These are phyloP conservation scores for Aspergillus sclerotiicarbonarius DNA, from an alignment of 495 filamentous ascomycete species.

Conservation along the genomic window DNA sequence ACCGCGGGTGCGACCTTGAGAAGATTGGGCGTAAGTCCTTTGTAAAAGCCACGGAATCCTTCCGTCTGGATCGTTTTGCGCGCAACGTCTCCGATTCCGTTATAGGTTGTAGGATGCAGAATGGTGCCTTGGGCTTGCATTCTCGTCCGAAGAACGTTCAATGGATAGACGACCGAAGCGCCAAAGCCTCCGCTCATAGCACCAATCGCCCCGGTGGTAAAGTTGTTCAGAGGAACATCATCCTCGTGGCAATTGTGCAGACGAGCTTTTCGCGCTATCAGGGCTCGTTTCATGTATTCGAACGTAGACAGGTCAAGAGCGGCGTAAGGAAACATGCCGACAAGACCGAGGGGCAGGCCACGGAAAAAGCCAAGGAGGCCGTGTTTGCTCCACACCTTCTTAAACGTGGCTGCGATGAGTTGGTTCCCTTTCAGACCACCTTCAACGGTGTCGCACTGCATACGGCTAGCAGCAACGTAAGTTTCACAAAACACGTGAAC, in stretches of 20 bases:
- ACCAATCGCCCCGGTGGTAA: slow-evolving; percentile 79
- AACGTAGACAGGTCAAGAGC: slow-evolving; percentile 96
- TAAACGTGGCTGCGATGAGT: slow-evolving; percentile 76
- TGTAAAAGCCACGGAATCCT: slow-evolving; percentile 85
- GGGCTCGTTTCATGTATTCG: slow-evolving; percentile 78
- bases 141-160: slow-evolving; percentile 92
- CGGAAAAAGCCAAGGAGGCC: slow-evolving; percentile 82
- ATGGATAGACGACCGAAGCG: slow-evolving; percentile 88
- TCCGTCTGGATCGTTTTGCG: slow-evolving; percentile 78
- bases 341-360: slow-evolving; percentile 83
- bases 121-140: slow-evolving; percentile 93
- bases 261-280: slow-evolving; percentile 69
- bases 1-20: slow-evolving; percentile 96
- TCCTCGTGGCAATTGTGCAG: slow-evolving; percentile 72
- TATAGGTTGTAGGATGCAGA: slow-evolving; percentile 88
- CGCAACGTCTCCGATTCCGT: slow-evolving; percentile 81
- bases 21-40: slow-evolving; percentile 91
- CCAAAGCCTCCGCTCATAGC: slow-evolving; percentile 89
- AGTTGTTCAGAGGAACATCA: slow-evolving; percentile 71
- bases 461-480: slow-evolving; percentile 53
- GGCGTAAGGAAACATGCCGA: slow-evolving; percentile 97
- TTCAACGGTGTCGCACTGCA: slow-evolving; percentile 90
- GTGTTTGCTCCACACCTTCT: slow-evolving; percentile 76
- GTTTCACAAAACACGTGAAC: slow-evolving; percentile 12
- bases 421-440: slow-evolving; percentile 82